phyloP scores from a whole-genome alignment of 768 basidiomycete species.

The Mycena metata region DNA sequence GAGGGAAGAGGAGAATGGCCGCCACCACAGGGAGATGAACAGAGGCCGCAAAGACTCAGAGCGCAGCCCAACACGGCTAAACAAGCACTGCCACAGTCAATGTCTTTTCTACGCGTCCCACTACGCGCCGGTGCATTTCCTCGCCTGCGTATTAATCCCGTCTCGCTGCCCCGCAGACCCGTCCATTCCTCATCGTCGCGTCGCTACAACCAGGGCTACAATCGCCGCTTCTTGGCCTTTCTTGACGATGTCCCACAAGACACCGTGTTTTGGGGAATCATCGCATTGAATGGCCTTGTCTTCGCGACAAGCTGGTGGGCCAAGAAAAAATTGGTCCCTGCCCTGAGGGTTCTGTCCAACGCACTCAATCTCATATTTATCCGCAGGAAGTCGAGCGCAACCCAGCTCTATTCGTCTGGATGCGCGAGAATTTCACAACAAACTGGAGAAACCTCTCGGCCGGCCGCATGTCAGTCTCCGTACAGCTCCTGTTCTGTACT shows the following conservation, averaged over 20 bases:
- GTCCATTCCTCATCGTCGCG: conserved; percentile 19
- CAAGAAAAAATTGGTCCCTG: conserved; percentile 45
- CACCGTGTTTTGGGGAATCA: conserved; percentile 71
- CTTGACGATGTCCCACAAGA: conserved; percentile 69
- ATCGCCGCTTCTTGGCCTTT: conserved; percentile 42
- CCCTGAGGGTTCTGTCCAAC: no score
- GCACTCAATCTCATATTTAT: no score
- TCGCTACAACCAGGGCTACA: conserved; percentile 5
- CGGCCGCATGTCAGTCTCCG: conserved; percentile 72
- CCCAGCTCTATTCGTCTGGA: conserved; percentile 56
- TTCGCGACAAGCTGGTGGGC: conserved; percentile 72
- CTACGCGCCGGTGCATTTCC: conserved; percentile 33
- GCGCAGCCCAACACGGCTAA: background rate
- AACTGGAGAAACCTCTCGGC: conserved; percentile 70
- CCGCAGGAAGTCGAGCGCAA: conserved; percentile 52
- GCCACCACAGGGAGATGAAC: conserved; percentile 14
- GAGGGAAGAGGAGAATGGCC: background rate
- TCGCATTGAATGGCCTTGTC: conserved; percentile 73
- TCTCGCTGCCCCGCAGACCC: conserved; percentile 5
- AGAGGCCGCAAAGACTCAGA: conserved; percentile 29
- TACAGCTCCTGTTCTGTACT: conserved; percentile 7
- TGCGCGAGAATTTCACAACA: conserved; percentile 74
- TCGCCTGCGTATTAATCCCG: conserved; percentile 1
- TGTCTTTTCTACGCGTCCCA: background rate
- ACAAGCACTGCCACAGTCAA: no score